A percentile compares a stretch with the other conserved stretches of the same genome.
phyloP scores from a whole-genome alignment of 495 filamentous ascomycete genomes.

The Baudoinia panamericana region DNA sequence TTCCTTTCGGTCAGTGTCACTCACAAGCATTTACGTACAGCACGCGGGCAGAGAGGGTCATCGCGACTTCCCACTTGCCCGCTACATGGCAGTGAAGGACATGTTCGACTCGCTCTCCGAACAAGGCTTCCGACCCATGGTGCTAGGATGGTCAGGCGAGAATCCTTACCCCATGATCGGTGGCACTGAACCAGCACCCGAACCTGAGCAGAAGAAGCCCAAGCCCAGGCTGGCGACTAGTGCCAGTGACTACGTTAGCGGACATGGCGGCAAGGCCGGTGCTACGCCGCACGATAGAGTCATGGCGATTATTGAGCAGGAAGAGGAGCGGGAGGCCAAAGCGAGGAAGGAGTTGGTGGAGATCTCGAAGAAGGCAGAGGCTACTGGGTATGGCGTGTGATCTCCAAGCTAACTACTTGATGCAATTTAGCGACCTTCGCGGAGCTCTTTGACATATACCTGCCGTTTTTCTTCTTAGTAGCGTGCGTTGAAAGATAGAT shows the following conservation, averaged over 20 bases:
- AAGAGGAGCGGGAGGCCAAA: constrained; percentile 15
- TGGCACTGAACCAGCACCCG: constrained; percentile 11
- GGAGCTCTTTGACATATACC: too few species aligned
- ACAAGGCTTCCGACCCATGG: constrained; percentile 16
- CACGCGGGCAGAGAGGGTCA: constrained; percentile 15
- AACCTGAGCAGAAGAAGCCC: constrained; percentile 12
- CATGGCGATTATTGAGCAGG: constrained; percentile 18
- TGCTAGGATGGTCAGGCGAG: constrained; percentile 17
- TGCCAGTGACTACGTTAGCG: constrained; percentile 5
- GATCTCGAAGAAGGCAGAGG: constrained; percentile 5
- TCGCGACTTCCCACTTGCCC: constrained; percentile 16
- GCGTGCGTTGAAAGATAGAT: too few species aligned
- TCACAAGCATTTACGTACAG: too few species aligned
- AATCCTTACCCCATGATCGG: constrained; percentile 21
- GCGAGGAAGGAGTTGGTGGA: constrained; percentile 10
- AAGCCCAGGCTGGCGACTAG: constrained; percentile 8
- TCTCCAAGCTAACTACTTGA: too few species aligned
- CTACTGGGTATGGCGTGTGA: constrained; percentile 2
- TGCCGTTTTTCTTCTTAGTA: too few species aligned
- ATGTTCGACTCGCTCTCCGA: constrained; percentile 18
- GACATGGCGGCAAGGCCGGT: constrained; percentile 7
- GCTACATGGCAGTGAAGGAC: constrained; percentile 9
- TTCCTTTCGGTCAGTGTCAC: too few species aligned
- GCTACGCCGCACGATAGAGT: constrained; percentile 18
- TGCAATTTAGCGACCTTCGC: too few species aligned